These are phyloP conservation scores for Vigna mungo DNA, from an alignment of 306 rosid genomes.

Conservation along the genomic window DNA sequence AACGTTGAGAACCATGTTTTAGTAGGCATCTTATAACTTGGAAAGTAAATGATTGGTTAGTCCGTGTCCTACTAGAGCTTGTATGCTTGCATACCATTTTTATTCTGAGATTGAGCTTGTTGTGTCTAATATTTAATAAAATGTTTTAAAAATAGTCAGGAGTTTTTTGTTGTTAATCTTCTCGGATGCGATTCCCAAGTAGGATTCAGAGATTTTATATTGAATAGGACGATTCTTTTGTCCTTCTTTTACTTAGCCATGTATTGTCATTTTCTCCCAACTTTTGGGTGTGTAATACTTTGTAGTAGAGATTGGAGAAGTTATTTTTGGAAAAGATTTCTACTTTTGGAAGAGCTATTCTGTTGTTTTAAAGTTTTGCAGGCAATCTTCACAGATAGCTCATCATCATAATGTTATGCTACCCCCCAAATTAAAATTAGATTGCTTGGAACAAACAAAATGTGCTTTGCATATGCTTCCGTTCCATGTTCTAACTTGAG, in stretches of 20 bases:
- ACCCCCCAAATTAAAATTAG: background rate
- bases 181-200: slow-evolving; percentile 39
- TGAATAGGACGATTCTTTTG: background rate
- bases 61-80: slow-evolving; percentile 13
- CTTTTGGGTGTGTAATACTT: slow-evolving; percentile 26
- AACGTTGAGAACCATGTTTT: background rate
- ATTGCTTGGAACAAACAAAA: slow-evolving; percentile 6
- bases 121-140: slow-evolving; percentile 25
- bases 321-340: background rate
- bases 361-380: background rate
- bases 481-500: slow-evolving; percentile 24
- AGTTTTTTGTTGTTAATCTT: slow-evolving; percentile 27
- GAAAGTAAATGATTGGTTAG: background rate
- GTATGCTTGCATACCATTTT: slow-evolving; percentile 13
- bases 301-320: background rate
- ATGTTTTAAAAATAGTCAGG: slow-evolving; percentile 30
- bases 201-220: slow-evolving; percentile 36
- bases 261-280: slow-evolving; percentile 34
- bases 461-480: slow-evolving; percentile 22
- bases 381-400: slow-evolving; percentile 15
- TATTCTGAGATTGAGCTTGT: slow-evolving; percentile 13
- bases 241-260: slow-evolving; percentile 15
- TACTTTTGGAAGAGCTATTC: slow-evolving; percentile 4
- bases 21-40: slow-evolving; percentile 22
- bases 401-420: background rate